Conservation (phyloP, 2,329 filamentous ascomycete genomes). For the Aaosphaeria arxii region DNA sequence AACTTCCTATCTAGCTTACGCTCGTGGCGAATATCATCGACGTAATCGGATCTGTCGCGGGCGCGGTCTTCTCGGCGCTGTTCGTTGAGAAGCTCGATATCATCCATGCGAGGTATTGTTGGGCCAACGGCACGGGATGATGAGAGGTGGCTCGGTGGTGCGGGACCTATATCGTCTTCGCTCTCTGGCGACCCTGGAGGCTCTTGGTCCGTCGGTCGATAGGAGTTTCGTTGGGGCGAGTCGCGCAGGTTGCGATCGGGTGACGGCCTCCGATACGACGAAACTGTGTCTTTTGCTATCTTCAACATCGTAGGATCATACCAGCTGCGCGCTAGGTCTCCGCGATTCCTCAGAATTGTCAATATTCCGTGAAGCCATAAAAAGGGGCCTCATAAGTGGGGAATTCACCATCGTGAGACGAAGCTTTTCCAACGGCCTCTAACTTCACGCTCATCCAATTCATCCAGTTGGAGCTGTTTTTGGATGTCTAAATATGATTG, state of each 20-base stretch:
- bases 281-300: slow-evolving; percentile 43
- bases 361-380: slow-evolving; percentile 28
- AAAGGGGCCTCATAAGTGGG: not conserved
- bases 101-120: slow-evolving; percentile 67
- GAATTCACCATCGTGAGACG: slow-evolving; percentile 71
- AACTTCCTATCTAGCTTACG: slow-evolving; percentile 63
- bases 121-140: slow-evolving; percentile 43
- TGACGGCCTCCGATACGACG: slow-evolving; percentile 12
- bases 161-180: slow-evolving; percentile 50
- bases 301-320: slow-evolving; percentile 76
- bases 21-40: slow-evolving; percentile 56
- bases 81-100: slow-evolving; percentile 65
- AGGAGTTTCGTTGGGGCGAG: slow-evolving; percentile 13
- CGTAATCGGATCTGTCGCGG: slow-evolving; percentile 45
- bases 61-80: slow-evolving; percentile 54
- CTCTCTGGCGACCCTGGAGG: not conserved
- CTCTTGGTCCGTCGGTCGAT: slow-evolving; percentile 2
- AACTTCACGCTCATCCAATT: slow-evolving; percentile 70
- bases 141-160: slow-evolving; percentile 42
- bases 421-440: slow-evolving; percentile 94
- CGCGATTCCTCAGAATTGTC: slow-evolving; percentile 68
- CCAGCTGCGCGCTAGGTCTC: slow-evolving; percentile 85
- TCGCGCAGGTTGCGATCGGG: slow-evolving; percentile 10
- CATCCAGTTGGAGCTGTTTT: slow-evolving; percentile 68
- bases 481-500: slow-evolving; percentile 85